These are phyloP conservation scores for Triticum aestivum DNA, from an alignment of 176 grass and related monocot species.

Conservation along the genomic window IWGSC_CS_RefSeq_v2.1 NC_057811.1:86920063-86920562, in stretches of 20 bases:
- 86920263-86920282: background rate
- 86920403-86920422: background rate
- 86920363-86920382: background rate
- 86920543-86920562: background rate
- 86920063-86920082: constrained; percentile 64
- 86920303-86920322: background rate
- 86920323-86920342: background rate
- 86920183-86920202: constrained; percentile 70
- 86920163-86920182: constrained; percentile 38
- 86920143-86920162: constrained; percentile 59
- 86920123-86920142: constrained; percentile 69
- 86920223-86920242: constrained; percentile 69
- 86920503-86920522: background rate
- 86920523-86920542: background rate
- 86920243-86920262: background rate
- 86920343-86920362: background rate
- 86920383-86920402: background rate
- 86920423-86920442: background rate
- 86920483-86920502: too few species aligned
- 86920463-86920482: too few species aligned
- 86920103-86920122: constrained; percentile 49
- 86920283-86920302: background rate
- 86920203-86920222: constrained; percentile 74
- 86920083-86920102: constrained; percentile 60
- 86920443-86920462: background rate